A percentile compares a stretch with the other conserved stretches of the same genome.
Conservation (phyloP, 2,329 filamentous ascomycete genomes). For the Colletotrichum endophyticum region DNA sequence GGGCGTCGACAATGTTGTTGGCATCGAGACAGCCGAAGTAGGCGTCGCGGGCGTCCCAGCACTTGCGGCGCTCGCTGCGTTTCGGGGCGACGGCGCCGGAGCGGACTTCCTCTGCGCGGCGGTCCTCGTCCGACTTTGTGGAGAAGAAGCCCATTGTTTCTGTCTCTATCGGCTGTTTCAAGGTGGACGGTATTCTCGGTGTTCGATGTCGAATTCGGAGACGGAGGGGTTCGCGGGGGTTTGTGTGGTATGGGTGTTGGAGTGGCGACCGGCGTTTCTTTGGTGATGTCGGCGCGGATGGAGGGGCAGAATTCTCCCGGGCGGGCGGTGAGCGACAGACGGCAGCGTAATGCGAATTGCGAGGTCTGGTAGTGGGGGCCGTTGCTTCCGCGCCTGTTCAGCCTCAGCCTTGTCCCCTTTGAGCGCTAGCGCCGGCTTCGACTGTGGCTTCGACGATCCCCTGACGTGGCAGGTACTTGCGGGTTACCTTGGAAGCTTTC, state of each 20-base stretch:
- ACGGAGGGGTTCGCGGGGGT: neutral
- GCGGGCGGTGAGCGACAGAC: neutral
- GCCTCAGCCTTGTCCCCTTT: conserved; percentile 3
- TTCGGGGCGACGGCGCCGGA: conserved; percentile 76
- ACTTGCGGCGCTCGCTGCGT: conserved; percentile 78
- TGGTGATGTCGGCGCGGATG: neutral
- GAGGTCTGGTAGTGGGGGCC: neutral
- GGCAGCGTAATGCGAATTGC: neutral
- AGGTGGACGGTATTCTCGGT: neutral
- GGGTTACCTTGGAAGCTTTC: neutral
- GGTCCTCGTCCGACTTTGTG: conserved; percentile 40
- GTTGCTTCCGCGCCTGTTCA: neutral
- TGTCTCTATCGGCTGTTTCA: neutral
- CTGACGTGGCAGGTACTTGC: neutral
- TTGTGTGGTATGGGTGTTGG: neutral
- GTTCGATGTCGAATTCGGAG: fast-evolving
- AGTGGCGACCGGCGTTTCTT: neutral
- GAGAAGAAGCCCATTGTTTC: conserved; percentile 55
- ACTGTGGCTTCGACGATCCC: neutral
- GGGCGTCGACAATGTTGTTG: conserved; percentile 76
- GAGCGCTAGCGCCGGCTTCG: neutral
- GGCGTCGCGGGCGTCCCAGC: conserved; percentile 87
- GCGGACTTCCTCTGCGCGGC: conserved; percentile 60
- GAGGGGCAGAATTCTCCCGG: neutral
- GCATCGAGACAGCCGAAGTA: conserved; percentile 91